A percentile compares a stretch with the other conserved stretches of the same genome.
Conservation (phyloP, 495 filamentous ascomycete species). For the Aspergillus ostianus region DNA sequence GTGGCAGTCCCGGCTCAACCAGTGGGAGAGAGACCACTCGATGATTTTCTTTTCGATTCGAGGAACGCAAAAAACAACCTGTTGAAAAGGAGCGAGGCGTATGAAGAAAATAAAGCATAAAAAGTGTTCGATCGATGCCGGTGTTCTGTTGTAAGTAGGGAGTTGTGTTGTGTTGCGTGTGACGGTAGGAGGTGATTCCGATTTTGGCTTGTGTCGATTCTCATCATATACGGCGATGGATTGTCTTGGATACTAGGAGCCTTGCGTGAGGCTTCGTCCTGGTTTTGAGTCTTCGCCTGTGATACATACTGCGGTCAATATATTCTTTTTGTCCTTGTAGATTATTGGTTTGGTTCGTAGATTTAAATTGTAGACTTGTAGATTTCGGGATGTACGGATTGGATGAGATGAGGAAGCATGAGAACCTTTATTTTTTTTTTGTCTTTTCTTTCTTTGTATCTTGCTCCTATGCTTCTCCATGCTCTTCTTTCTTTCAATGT, state of each 20-base stretch:
- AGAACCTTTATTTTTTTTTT: too few relatives aligned
- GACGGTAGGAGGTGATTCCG: not conserved
- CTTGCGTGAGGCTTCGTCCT: conserved; percentile 2
- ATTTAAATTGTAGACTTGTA: not conserved
- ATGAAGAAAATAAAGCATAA: not conserved
- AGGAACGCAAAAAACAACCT: not conserved
- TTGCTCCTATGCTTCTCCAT: not conserved
- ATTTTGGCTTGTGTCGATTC: conserved; percentile 1
- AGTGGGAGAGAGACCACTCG: conserved; percentile 32
- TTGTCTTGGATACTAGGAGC: not conserved
- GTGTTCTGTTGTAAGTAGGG: not conserved
- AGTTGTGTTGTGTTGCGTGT: not conserved
- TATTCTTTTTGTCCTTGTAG: conserved; percentile 7
- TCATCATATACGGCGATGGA: conserved; percentile 2
- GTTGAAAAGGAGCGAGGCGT: not conserved
- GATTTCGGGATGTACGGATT: too few relatives aligned
- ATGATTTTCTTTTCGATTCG: not conserved
- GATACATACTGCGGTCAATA: conserved; percentile 6
- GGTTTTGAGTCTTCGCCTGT: conserved; percentile 7
- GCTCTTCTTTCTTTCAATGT: not conserved
- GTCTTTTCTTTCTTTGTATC: not conserved
- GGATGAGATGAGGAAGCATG: too few relatives aligned
- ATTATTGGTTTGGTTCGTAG: not conserved
- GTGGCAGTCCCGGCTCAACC: conserved; percentile 45
- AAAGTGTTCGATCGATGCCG: not conserved